phyloP scores from a whole-genome alignment of 768 basidiomycete genomes.

The Nidularia sp. region DNA sequence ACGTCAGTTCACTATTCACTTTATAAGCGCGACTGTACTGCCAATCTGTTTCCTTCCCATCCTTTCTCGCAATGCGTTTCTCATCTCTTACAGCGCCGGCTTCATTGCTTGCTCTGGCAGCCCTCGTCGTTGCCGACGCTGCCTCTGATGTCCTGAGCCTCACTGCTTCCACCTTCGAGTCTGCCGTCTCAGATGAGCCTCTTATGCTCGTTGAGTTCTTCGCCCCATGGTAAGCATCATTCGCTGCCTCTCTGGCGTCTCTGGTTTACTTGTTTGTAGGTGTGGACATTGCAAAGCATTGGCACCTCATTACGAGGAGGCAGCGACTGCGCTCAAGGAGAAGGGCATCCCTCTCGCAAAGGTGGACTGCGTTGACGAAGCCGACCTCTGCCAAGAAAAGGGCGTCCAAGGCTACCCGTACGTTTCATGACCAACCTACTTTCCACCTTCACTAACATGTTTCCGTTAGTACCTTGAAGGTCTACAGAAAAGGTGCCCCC shows the following conservation, averaged over 20 bases:
- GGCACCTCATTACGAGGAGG: slow-evolving; percentile 91
- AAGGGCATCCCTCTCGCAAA: slow-evolving; percentile 90
- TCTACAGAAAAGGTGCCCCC: slow-evolving; percentile 82
- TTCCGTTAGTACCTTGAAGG: slow-evolving; percentile 72
- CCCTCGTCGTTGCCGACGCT: slow-evolving; percentile 50
- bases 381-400: slow-evolving; percentile 84
- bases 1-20: slow-evolving; percentile 38
- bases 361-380: slow-evolving; percentile 94
- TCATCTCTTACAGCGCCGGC: slow-evolving; percentile 47
- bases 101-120: slow-evolving; percentile 46
- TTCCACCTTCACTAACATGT: background rate
- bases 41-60: slow-evolving; percentile 11
- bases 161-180: slow-evolving; percentile 65
- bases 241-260: background rate
- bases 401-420: slow-evolving; percentile 95
- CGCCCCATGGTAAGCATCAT: slow-evolving; percentile 63
- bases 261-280: slow-evolving; percentile 32
- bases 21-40: slow-evolving; percentile 21
- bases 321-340: slow-evolving; percentile 89
- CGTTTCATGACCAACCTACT: slow-evolving; percentile 20
- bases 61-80: slow-evolving; percentile 56
- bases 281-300: slow-evolving; percentile 96
- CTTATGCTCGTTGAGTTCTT: slow-evolving; percentile 95
- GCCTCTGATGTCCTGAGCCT: slow-evolving; percentile 83
- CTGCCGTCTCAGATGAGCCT: slow-evolving; percentile 57